phyloP scores from a whole-genome alignment of 257 asterid species.

The Solanum lycopersicoides region DNA sequence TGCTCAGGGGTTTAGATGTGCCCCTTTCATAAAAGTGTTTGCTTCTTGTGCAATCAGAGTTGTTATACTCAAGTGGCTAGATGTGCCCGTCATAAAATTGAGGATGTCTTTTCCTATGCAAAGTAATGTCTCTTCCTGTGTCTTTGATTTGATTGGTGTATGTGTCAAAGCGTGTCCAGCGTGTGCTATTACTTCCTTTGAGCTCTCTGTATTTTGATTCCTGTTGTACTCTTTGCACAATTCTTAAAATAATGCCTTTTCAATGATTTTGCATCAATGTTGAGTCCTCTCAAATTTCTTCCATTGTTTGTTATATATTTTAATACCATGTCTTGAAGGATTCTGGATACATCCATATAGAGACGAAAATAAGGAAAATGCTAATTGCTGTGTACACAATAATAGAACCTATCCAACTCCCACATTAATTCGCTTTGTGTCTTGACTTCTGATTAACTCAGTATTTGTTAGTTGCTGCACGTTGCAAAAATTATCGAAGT shows the following conservation, averaged over 20 bases:
- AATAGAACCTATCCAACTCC: background rate
- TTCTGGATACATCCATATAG: background rate
- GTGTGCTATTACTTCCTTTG: background rate
- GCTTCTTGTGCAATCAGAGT: background rate
- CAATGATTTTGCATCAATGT: background rate
- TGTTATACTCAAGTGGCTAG: background rate
- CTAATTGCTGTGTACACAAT: background rate
- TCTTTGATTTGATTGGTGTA: background rate
- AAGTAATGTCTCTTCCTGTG: background rate
- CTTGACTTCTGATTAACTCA: background rate
- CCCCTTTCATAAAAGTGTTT: background rate
- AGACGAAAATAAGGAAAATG: background rate
- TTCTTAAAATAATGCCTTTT: background rate
- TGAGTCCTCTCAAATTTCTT: background rate
- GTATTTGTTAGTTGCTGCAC: background rate
- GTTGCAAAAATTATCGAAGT: background rate
- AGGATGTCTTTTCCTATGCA: background rate
- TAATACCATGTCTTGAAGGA: background rate
- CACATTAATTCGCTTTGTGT: background rate
- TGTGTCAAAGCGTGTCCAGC: background rate
- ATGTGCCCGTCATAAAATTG: background rate
- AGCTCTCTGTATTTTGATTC: background rate
- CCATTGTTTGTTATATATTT: background rate
- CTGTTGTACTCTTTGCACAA: background rate
- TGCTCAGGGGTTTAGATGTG: background rate